Evolutionary conservation across 345 rosid genomes (phyloP).

Genomic region (Syzygium oleosum): DNA sequence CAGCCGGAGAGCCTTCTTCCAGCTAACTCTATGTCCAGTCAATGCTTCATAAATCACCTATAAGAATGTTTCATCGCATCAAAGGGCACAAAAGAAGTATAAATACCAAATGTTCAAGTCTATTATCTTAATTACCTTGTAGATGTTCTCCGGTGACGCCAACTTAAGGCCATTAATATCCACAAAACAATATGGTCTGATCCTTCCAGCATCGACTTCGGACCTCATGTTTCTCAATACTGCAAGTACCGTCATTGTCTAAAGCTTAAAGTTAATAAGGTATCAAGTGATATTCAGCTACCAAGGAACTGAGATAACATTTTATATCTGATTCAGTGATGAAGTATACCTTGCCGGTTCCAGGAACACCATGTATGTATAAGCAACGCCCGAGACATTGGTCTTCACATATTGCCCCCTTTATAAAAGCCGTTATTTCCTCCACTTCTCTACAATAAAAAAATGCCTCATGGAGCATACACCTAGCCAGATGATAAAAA

Average conservation of each 20-base stretch:
- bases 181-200: constrained; percentile 77
- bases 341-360: constrained; percentile 73
- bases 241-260: constrained; percentile 82
- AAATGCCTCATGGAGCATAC: neutral
- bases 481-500: neutral
- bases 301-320: neutral
- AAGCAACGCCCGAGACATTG: constrained; percentile 91
- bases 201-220: constrained; percentile 73
- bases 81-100: neutral
- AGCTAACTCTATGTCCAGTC: constrained; percentile 79
- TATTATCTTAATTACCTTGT: constrained; percentile 30
- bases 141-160: constrained; percentile 89
- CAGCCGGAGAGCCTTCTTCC: constrained; percentile 88
- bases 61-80: constrained; percentile 5
- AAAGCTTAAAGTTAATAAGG: constrained; percentile 12
- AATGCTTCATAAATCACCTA: constrained; percentile 89
- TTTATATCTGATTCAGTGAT: neutral
- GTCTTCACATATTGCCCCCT: constrained; percentile 80
- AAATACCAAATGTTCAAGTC: neutral
- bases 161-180: constrained; percentile 92
- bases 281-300: constrained; percentile 1
- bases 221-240: constrained; percentile 77
- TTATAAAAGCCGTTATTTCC: constrained; percentile 69
- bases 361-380: constrained; percentile 96
- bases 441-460: constrained; percentile 63